Conservation (phyloP, 176 grass and related monocot genomes). For the Triticum turgidum region DNA sequence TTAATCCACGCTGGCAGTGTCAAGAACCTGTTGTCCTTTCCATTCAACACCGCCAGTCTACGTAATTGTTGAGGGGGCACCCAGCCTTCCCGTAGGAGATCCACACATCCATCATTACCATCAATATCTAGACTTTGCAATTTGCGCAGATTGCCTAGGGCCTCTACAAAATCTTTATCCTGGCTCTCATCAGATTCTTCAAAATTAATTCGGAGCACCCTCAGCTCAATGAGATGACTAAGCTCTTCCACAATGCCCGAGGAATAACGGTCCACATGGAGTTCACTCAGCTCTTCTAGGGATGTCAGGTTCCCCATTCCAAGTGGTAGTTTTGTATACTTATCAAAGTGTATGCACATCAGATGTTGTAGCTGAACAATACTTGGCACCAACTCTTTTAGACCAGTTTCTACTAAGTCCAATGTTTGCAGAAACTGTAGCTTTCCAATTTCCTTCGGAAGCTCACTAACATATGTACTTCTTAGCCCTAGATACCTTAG, state of each 20-base stretch:
- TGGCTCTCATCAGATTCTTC: background rate
- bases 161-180: background rate
- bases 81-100: background rate
- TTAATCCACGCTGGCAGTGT: background rate
- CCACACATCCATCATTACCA: background rate
- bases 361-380: background rate
- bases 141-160: background rate
- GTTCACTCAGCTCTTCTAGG: conserved; percentile 2
- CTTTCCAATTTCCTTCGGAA: background rate
- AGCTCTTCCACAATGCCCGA: background rate
- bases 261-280: background rate
- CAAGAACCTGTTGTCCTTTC: background rate
- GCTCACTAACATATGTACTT: background rate
- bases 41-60: background rate
- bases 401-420: background rate
- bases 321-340: background rate
- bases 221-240: background rate
- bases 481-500: background rate
- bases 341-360: background rate
- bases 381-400: background rate
- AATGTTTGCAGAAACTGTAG: background rate
- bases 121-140: background rate
- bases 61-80: background rate
- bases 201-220: background rate
- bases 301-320: background rate